Evolutionary conservation across 2,329 filamentous ascomycete species (phyloP).

Genomic region (Fusarium sp.): DNA sequence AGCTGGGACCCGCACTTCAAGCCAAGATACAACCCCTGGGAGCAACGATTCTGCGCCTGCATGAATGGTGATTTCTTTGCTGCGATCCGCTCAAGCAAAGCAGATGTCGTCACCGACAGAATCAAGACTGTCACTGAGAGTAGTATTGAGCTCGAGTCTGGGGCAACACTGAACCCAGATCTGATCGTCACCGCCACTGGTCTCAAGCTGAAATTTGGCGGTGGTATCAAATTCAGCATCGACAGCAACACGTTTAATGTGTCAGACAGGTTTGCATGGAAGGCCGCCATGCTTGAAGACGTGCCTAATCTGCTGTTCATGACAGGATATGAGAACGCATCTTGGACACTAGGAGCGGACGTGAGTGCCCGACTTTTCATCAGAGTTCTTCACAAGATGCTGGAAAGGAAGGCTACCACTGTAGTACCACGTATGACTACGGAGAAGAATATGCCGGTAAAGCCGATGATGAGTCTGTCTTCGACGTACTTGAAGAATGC

Average conservation of each 20-base stretch:
- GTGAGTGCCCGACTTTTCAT: slow-evolving; percentile 63
- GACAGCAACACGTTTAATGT: slow-evolving; percentile 63
- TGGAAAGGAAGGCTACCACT: slow-evolving; percentile 55
- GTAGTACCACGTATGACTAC: slow-evolving; percentile 59
- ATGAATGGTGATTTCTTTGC: slow-evolving; percentile 62
- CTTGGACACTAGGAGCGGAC: slow-evolving; percentile 74
- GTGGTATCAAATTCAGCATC: slow-evolving; percentile 63
- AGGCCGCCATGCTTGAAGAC: slow-evolving; percentile 71
- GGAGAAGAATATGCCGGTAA: slow-evolving; percentile 54
- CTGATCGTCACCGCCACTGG: slow-evolving; percentile 76
- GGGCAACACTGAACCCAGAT: slow-evolving; percentile 65
- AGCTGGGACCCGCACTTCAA: slow-evolving; percentile 67
- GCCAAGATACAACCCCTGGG: slow-evolving; percentile 70
- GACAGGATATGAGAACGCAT: slow-evolving; percentile 70
- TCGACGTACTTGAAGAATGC: slow-evolving; percentile 65
- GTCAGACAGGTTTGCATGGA: slow-evolving; percentile 67
- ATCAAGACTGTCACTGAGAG: slow-evolving; percentile 61
- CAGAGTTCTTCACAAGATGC: slow-evolving; percentile 65
- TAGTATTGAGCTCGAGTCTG: slow-evolving; percentile 60
- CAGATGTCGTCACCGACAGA: slow-evolving; percentile 58
- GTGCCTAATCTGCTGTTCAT: slow-evolving; percentile 71
- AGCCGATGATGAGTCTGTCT: slow-evolving; percentile 59
- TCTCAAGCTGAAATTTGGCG: slow-evolving; percentile 67
- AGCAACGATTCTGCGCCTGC: slow-evolving; percentile 75
- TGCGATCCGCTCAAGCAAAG: slow-evolving; percentile 56